Percentiles rank a stretch among this genome's conserved stretches.
Conservation (phyloP, 2,329 filamentous ascomycete species). For the Arthrinium phaeospermum region DNA sequence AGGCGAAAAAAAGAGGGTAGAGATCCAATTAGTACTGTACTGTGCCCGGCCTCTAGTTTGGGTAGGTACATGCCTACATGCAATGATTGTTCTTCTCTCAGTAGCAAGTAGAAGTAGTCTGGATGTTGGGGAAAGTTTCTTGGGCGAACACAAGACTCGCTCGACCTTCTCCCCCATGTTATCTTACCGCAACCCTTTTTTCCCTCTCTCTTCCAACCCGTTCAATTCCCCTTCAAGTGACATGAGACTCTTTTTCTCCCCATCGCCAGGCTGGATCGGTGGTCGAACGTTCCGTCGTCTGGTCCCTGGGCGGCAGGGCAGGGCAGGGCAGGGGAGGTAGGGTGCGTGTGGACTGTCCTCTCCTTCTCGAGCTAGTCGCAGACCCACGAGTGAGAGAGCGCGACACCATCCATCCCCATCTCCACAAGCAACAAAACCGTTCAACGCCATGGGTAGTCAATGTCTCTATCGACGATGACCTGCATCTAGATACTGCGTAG, state of each 20-base stretch:
- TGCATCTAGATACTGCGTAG: neutral
- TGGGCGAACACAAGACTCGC: constrained; percentile 10
- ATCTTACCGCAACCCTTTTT: constrained; percentile 3
- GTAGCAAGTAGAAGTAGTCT: no score
- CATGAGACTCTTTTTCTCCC: neutral
- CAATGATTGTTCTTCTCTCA: neutral
- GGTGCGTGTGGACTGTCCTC: neutral
- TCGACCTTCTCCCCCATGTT: neutral
- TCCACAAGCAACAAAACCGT: constrained; percentile 9
- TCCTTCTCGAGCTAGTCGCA: neutral
- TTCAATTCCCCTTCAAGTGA: neutral
- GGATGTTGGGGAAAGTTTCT: constrained; percentile 1
- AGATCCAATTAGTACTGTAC: neutral
- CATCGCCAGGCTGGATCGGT: neutral
- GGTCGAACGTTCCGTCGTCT: neutral
- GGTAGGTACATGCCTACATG: neutral
- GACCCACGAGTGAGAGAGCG: constrained; percentile 2
- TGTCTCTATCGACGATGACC: neutral
- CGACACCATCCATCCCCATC: constrained; percentile 9
- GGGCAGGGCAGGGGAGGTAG: no score
- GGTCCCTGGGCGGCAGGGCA: neutral
- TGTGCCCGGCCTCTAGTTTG: neutral
- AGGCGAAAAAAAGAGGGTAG: neutral
- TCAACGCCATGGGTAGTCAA: constrained; percentile 11
- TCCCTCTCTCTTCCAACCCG: neutral